phyloP scores from a whole-genome alignment of 805 yeast genomes.

The Wickerhamiella occidentalis region DNA sequence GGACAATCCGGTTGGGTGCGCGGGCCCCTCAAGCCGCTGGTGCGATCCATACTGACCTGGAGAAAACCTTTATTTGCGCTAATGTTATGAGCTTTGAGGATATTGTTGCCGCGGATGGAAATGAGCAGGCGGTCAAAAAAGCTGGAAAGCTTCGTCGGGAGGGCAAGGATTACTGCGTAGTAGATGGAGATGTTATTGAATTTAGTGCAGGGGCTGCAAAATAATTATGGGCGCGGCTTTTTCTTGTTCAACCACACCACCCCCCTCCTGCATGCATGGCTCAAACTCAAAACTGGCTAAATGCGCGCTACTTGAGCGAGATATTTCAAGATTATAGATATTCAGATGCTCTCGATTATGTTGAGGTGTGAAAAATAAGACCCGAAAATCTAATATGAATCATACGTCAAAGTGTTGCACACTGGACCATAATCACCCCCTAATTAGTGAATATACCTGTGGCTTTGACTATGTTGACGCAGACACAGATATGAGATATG shows the following conservation, averaged over 20 bases:
- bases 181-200: constrained; percentile 71
- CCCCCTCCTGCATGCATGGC: no score
- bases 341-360: no score
- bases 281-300: no score
- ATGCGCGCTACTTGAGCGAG: no score
- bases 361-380: background rate
- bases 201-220: constrained; percentile 39
- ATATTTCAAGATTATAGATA: no score
- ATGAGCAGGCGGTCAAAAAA: constrained; percentile 43
- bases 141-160: constrained; percentile 49
- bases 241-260: no score
- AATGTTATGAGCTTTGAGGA: constrained; percentile 61
- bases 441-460: background rate
- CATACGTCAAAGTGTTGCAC: background rate
- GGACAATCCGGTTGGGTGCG: constrained; percentile 89
- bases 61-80: constrained; percentile 69
- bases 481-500: background rate
- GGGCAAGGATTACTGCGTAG: constrained; percentile 69
- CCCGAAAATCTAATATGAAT: background rate
- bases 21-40: constrained; percentile 99
- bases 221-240: no score
- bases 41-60: constrained; percentile 74
- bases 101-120: constrained; percentile 35
- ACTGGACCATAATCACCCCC: background rate
- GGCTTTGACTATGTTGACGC: background rate